These are phyloP conservation scores for Penicillium sp. DNA, from an alignment of 2,329 filamentous ascomycete species.

Conservation along the genomic window DNA sequence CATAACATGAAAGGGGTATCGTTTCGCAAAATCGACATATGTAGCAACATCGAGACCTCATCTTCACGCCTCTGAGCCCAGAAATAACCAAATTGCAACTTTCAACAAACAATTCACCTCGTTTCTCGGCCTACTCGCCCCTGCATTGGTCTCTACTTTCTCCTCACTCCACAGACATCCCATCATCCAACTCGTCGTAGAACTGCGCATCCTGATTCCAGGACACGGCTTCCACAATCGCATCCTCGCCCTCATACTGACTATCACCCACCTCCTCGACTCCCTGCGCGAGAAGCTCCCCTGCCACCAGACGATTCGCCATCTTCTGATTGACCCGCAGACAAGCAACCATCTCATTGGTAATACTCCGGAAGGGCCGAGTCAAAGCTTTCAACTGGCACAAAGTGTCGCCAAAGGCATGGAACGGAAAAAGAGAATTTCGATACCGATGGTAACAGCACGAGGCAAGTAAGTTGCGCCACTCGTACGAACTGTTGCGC, in stretches of 20 bases:
- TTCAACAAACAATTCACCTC: too few species aligned
- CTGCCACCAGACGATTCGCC: slow-evolving; percentile 22
- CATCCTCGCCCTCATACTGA: slow-evolving; percentile 28
- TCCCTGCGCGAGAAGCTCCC: slow-evolving; percentile 14
- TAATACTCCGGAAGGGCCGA: slow-evolving; percentile 21
- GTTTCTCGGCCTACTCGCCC: too few species aligned
- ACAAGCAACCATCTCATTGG: slow-evolving; percentile 24
- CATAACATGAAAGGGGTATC: too few species aligned
- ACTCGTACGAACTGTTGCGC: slow-evolving; percentile 28
- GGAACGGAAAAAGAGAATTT: slow-evolving; percentile 22
- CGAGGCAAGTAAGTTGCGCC: slow-evolving; percentile 35
- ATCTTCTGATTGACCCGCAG: slow-evolving; percentile 30
- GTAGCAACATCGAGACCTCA: too few species aligned
- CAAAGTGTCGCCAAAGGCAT: slow-evolving; percentile 30
- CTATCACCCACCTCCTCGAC: slow-evolving; percentile 7
- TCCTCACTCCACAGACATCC: slow-evolving; percentile 21
- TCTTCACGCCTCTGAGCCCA: too few species aligned
- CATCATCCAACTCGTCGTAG: slow-evolving; percentile 19
- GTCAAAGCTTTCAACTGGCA: slow-evolving; percentile 29
- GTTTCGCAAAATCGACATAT: too few species aligned
- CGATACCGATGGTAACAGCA: slow-evolving; percentile 27
- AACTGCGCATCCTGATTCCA: slow-evolving; percentile 13
- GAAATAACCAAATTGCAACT: too few species aligned
- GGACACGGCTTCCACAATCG: slow-evolving; percentile 23
- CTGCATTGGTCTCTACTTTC: slow-evolving; percentile 10